These are phyloP conservation scores for Lactuca saligna DNA, from an alignment of 129 eudicot species.

Conservation along the genomic window DNA sequence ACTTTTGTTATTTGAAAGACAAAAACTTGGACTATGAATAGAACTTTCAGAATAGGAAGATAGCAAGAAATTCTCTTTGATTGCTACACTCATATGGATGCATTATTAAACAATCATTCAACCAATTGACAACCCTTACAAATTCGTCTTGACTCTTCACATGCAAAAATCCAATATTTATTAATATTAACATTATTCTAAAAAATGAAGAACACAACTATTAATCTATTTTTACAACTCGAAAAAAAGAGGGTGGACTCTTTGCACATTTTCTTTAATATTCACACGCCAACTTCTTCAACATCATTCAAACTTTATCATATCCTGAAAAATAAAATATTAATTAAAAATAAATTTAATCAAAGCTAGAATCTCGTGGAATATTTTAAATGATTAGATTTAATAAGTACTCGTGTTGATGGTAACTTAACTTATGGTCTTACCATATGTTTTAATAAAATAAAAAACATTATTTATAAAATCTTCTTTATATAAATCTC, in stretches of 20 bases:
- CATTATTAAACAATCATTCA: conserved; percentile 7
- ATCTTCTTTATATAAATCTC: too few relatives aligned
- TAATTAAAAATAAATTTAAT: neutral
- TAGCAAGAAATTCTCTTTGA: conserved; percentile 15
- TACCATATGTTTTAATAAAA: neutral
- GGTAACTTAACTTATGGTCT: neutral
- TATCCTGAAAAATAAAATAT: conserved; percentile 20
- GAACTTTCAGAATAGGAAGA: conserved; percentile 20
- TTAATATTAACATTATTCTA: neutral
- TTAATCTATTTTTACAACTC: neutral
- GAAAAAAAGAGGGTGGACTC: neutral
- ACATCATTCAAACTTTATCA: conserved; percentile 6
- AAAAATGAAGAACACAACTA: neutral
- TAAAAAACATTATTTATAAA: too few relatives aligned
- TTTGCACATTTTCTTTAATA: neutral
- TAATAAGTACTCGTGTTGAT: neutral
- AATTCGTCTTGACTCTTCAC: conserved; percentile 3
- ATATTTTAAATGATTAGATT: neutral
- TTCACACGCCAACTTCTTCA: neutral
- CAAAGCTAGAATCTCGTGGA: conserved; percentile 13
- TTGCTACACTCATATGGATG: neutral
- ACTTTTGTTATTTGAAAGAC: neutral
- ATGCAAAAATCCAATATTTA: conserved; percentile 3
- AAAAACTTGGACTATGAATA: neutral
- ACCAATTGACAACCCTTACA: neutral